Conservation (phyloP, 169 alveolate genomes). For the Plasmodium berghei region DNA sequence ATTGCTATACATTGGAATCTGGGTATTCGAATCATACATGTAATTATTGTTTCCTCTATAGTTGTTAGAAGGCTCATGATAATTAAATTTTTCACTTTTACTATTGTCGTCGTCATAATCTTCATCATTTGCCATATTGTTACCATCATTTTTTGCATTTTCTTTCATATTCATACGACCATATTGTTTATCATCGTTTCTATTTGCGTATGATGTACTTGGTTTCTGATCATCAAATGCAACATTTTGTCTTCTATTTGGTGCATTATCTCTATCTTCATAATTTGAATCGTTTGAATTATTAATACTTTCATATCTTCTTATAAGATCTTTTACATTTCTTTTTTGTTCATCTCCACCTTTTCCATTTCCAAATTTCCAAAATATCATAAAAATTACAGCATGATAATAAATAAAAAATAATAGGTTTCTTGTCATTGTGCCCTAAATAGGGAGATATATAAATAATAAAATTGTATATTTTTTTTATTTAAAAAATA, state of each 20-base stretch:
- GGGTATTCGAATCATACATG: not conserved
- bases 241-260: constrained; percentile 13
- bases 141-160: constrained; percentile 11
- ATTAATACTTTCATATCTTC: constrained; percentile 1
- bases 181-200: not conserved
- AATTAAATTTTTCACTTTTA: constrained; percentile 1
- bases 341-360: constrained; percentile 10
- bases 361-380: constrained; percentile 28
- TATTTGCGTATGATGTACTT: constrained; percentile 8
- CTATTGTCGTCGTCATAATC: not conserved
- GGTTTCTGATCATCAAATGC: constrained; percentile 7
- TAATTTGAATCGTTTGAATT: not conserved
- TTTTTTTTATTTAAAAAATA: not conserved
- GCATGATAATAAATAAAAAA: constrained; percentile 7
- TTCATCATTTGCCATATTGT: not conserved
- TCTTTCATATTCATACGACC: not conserved
- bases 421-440: constrained; percentile 10
- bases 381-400: not conserved
- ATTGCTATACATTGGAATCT: too few relatives aligned
- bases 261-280: constrained; percentile 4
- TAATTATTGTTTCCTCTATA: not conserved
- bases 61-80: not conserved
- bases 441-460: not conserved
- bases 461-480: too few relatives aligned
- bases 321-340: constrained; percentile 25